These are phyloP conservation scores for Chrysosphaeria jannelii DNA, from an alignment of 2,329 filamentous ascomycete species.

Conservation along the genomic window DNA sequence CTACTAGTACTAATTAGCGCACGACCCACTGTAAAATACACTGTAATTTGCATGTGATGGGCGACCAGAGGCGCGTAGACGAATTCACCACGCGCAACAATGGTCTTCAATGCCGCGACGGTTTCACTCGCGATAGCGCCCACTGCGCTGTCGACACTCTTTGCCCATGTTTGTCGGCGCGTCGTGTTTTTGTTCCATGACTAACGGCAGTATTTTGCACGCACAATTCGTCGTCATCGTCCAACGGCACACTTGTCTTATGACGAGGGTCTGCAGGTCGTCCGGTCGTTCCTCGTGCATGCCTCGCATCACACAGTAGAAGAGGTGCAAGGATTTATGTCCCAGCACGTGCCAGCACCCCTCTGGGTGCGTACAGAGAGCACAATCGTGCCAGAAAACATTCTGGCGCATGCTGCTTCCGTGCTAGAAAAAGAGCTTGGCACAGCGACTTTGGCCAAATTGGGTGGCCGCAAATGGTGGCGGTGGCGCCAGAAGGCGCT, in stretches of 20 bases:
- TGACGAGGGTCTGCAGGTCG: constrained; percentile 66
- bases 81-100: constrained; percentile 1
- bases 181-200: not conserved
- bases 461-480: constrained; percentile 74
- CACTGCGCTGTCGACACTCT: constrained; percentile 57
- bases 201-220: constrained; percentile 42
- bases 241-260: constrained; percentile 82
- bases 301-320: constrained; percentile 77
- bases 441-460: constrained; percentile 34
- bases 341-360: constrained; percentile 72
- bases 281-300: constrained; percentile 61
- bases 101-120: constrained; percentile 39
- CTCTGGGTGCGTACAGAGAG: constrained; percentile 61
- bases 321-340: constrained; percentile 71
- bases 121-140: constrained; percentile 66
- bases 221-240: constrained; percentile 41
- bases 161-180: constrained; percentile 42
- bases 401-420: constrained; percentile 33
- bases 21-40: no score
- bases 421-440: constrained; percentile 48
- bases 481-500: constrained; percentile 48
- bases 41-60: no score
- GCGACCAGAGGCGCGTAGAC: no score
- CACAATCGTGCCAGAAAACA: constrained; percentile 30
- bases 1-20: no score